A percentile compares a stretch with the other conserved stretches of the same genome.
Conservation (phyloP, 2,329 filamentous ascomycete genomes). For the Eurotiales sp. region DNA sequence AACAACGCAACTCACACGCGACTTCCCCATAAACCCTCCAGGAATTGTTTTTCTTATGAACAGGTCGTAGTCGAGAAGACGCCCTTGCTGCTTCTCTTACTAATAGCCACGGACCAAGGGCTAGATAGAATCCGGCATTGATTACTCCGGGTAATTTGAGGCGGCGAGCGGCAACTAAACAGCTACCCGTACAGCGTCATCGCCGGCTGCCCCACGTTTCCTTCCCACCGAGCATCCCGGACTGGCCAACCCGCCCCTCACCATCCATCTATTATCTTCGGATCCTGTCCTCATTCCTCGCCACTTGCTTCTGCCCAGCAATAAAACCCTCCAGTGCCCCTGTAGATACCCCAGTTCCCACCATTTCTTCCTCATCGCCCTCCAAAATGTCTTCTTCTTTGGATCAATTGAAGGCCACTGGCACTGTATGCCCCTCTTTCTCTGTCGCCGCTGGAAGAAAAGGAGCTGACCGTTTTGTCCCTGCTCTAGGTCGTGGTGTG, state of each 20-base stretch:
- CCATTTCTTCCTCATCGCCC: constrained; percentile 2
- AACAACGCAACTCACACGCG: too few species aligned
- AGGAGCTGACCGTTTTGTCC: constrained; percentile 12
- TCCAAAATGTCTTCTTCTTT: constrained; percentile 76
- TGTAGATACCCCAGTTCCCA: constrained; percentile 13
- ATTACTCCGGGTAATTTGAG: too few species aligned
- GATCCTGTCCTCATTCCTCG: not conserved
- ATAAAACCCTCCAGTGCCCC: not conserved
- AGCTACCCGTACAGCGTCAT: constrained; percentile 26
- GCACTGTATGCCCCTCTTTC: constrained; percentile 62
- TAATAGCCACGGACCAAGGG: too few species aligned
- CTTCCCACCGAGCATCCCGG: constrained; percentile 14
- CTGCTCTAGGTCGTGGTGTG: constrained; percentile 87
- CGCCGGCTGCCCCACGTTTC: constrained; percentile 19
- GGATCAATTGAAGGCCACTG: constrained; percentile 93
- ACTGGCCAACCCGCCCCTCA: constrained; percentile 6
- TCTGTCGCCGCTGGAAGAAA: constrained; percentile 4
- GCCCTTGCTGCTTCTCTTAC: too few species aligned
- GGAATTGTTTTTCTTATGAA: too few species aligned
- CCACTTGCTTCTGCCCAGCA: too few species aligned
- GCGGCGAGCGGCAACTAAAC: too few species aligned
- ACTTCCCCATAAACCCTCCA: too few species aligned
- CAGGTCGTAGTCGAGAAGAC: too few species aligned
- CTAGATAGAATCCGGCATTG: too few species aligned
- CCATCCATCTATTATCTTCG: not conserved